Conservation (phyloP, 495 filamentous ascomycete species). For the Hypoxylon intermedium region DNA sequence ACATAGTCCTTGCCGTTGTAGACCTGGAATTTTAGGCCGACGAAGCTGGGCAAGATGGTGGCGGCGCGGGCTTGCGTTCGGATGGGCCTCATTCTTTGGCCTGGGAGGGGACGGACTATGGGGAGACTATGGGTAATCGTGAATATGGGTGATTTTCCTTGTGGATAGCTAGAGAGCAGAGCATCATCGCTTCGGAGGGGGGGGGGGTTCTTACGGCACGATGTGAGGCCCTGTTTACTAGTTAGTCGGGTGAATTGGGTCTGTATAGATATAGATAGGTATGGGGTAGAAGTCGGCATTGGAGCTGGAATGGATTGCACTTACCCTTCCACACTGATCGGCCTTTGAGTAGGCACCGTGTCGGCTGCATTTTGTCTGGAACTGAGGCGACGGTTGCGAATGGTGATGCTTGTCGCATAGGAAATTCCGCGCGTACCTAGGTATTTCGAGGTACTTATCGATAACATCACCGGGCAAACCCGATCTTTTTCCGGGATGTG, state of each 20-base stretch:
- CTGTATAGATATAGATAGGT: no score
- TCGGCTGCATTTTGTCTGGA: constrained; percentile 58
- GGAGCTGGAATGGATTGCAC: not conserved
- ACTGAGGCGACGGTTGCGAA: constrained; percentile 9
- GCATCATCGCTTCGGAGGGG: not conserved
- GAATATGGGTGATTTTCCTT: constrained; percentile 11
- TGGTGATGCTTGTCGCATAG: constrained; percentile 23
- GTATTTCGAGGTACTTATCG: constrained; percentile 2
- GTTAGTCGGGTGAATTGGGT: constrained; percentile 14
- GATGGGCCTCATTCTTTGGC: constrained; percentile 73
- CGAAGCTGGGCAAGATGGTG: constrained; percentile 95
- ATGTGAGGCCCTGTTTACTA: constrained; percentile 67
- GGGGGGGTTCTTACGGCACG: constrained; percentile 65
- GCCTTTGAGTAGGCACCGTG: constrained; percentile 57
- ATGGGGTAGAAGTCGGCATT: no score
- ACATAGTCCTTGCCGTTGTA: constrained; percentile 95
- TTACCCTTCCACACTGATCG: constrained; percentile 67
- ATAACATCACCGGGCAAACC: constrained; percentile 7
- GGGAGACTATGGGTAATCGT: constrained; percentile 63
- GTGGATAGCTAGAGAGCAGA: no score
- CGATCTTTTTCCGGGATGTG: constrained; percentile 1
- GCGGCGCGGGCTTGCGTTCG: constrained; percentile 87
- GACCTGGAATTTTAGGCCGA: constrained; percentile 89
- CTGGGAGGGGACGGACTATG: constrained; percentile 66
- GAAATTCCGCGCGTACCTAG: constrained; percentile 2